These are phyloP conservation scores for Lepiota brunneoincarnata DNA, from an alignment of 768 basidiomycete genomes.

Conservation along the genomic window DNA sequence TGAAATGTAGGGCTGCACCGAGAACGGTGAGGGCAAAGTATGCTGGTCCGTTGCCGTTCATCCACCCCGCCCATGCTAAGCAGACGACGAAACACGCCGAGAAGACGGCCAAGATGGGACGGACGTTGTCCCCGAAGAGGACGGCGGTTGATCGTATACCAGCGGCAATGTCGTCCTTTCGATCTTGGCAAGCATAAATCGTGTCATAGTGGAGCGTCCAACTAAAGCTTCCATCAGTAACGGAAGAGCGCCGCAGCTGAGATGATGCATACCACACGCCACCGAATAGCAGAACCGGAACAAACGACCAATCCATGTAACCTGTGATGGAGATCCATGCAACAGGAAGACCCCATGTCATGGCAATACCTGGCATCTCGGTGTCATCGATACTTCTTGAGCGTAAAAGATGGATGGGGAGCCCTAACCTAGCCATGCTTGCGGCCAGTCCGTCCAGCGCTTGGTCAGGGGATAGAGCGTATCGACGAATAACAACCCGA, in stretches of 20 bases:
- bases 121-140: constrained; percentile 41
- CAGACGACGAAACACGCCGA: constrained; percentile 35
- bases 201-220: constrained; percentile 29
- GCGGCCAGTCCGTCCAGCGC: constrained; percentile 39
- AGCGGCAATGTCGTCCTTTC: constrained; percentile 46
- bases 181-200: constrained; percentile 60
- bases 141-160: constrained; percentile 57
- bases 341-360: constrained; percentile 30
- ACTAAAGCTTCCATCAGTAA: constrained; percentile 1
- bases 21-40: constrained; percentile 6
- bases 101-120: constrained; percentile 39
- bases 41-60: neutral
- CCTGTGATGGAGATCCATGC: constrained; percentile 25
- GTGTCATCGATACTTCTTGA: neutral
- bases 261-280: constrained; percentile 6
- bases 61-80: neutral
- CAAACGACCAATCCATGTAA: neutral
- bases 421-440: constrained; percentile 36
- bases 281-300: neutral
- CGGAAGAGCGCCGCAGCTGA: constrained; percentile 12
- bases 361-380: constrained; percentile 22
- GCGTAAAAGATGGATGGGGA: neutral
- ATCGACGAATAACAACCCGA: constrained; percentile 19
- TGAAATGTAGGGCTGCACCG: neutral
- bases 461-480: constrained; percentile 38